phyloP scores from a whole-genome alignment of 2,329 filamentous ascomycete genomes.

The Boeremia exigua region DNA sequence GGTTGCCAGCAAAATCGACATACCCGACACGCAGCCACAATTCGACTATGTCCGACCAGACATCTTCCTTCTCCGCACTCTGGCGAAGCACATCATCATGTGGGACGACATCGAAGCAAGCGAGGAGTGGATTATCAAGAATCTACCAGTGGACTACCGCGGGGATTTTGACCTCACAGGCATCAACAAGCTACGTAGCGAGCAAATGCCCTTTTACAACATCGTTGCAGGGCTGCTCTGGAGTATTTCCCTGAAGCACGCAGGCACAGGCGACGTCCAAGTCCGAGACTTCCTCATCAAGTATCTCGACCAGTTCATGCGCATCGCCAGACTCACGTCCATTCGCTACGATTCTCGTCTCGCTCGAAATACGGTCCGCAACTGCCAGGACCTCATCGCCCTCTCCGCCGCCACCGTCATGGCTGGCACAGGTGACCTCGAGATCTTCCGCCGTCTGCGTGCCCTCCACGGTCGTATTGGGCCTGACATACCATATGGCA shows the following conservation, averaged over 20 bases:
- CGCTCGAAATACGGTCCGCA: slow-evolving; percentile 80
- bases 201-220: slow-evolving; percentile 90
- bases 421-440: slow-evolving; percentile 91
- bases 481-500: slow-evolving; percentile 85
- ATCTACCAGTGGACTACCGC: slow-evolving; percentile 74
- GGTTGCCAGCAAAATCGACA: slow-evolving; percentile 88
- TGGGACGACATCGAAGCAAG: slow-evolving; percentile 83
- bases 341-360: slow-evolving; percentile 82
- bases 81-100: slow-evolving; percentile 89
- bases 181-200: slow-evolving; percentile 71
- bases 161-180: slow-evolving; percentile 64
- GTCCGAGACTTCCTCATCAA: slow-evolving; percentile 83
- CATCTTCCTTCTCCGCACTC: slow-evolving; percentile 84
- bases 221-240: slow-evolving; percentile 90
- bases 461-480: slow-evolving; percentile 88
- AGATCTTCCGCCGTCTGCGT: slow-evolving; percentile 82
- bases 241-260: slow-evolving; percentile 57
- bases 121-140: slow-evolving; percentile 75
- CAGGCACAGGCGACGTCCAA: slow-evolving; percentile 60
- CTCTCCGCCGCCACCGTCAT: slow-evolving; percentile 86
- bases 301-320: slow-evolving; percentile 86
- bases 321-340: slow-evolving; percentile 70
- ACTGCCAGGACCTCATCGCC: slow-evolving; percentile 88
- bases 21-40: slow-evolving; percentile 86
- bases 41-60: slow-evolving; percentile 97